These are phyloP conservation scores for Leccinum olivaceopallidum DNA, from an alignment of 768 basidiomycete species.

Conservation along the genomic window DNA sequence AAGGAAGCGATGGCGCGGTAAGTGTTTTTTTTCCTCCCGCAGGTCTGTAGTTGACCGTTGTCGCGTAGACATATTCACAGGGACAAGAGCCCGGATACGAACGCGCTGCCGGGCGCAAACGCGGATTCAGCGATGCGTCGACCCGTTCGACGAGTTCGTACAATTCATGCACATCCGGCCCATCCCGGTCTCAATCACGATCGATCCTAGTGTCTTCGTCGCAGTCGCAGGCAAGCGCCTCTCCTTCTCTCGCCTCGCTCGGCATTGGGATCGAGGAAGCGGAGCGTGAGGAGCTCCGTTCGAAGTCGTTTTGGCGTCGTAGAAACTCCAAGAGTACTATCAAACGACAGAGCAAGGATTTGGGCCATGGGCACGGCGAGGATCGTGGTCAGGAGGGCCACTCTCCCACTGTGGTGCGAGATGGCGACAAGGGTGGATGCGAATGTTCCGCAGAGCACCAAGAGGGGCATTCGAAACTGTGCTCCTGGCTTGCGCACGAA, in stretches of 20 bases:
- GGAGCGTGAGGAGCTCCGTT: conserved; percentile 24
- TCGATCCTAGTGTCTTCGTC: conserved; percentile 17
- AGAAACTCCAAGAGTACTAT: conserved; percentile 12
- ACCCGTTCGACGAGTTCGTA: conserved; percentile 19
- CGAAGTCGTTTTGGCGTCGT: conserved; percentile 21
- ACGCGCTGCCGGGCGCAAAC: background rate
- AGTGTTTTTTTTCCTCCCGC: background rate
- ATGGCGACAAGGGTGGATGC: background rate
- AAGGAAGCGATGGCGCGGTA: conserved; percentile 5
- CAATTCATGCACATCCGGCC: conserved; percentile 21
- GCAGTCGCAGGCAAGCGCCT: conserved; percentile 16
- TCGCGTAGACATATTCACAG: conserved; percentile 5
- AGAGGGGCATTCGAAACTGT: background rate
- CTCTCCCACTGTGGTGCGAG: background rate
- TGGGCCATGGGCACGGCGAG: background rate
- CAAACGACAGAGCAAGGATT: background rate
- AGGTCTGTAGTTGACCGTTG: background rate
- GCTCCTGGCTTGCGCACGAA: background rate
- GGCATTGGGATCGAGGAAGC: conserved; percentile 26
- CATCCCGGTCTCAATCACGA: conserved; percentile 16
- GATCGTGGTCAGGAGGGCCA: background rate
- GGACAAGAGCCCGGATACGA: conserved; percentile 3
- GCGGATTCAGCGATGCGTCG: conserved; percentile 25
- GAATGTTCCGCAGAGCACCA: background rate
- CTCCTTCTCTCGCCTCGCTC: conserved; percentile 18